Conservation (phyloP, 2,329 filamentous ascomycete genomes). For the Penicillium sp. region DNA sequence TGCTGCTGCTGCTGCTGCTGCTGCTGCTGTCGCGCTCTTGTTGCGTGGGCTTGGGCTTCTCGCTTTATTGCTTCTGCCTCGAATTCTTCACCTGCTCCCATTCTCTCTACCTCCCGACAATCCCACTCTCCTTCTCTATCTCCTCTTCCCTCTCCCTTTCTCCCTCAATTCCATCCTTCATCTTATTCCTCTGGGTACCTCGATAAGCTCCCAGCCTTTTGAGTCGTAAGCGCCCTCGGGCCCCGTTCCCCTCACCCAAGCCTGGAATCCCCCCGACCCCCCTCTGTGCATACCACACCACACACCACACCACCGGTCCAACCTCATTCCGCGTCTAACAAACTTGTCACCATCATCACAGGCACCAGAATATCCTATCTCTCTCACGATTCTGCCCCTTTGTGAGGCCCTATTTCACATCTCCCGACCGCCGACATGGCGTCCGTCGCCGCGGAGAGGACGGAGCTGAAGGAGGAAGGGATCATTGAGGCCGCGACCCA, state of each 20-base stretch:
- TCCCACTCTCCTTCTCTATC: not conserved
- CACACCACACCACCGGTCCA: not conserved
- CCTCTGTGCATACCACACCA: not conserved
- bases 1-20: conserved; percentile 6
- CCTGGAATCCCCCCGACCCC: not conserved
- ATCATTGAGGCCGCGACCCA: conserved; percentile 71
- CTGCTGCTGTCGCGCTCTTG: no score
- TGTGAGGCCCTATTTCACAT: not conserved
- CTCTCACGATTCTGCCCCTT: not conserved
- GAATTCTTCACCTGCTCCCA: not conserved
- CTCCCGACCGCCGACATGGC: conserved; percentile 30
- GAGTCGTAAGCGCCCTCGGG: conserved; percentile 1
- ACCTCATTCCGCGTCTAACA: not conserved
- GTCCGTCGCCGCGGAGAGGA: conserved; percentile 37
- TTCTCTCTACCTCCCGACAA: not conserved
- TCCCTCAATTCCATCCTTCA: not conserved
- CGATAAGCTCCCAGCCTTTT: not conserved
- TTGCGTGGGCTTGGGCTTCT: not conserved
- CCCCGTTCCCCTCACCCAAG: not conserved
- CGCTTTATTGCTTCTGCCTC: conserved; percentile 9
- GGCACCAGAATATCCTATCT: not conserved
- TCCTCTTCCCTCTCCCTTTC: not conserved
- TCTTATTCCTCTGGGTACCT: not conserved
- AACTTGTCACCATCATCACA: not conserved
- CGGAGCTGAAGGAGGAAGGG: conserved; percentile 79